Conservation (phyloP, 768 basidiomycete genomes). For the Hericium coralloides region DNA sequence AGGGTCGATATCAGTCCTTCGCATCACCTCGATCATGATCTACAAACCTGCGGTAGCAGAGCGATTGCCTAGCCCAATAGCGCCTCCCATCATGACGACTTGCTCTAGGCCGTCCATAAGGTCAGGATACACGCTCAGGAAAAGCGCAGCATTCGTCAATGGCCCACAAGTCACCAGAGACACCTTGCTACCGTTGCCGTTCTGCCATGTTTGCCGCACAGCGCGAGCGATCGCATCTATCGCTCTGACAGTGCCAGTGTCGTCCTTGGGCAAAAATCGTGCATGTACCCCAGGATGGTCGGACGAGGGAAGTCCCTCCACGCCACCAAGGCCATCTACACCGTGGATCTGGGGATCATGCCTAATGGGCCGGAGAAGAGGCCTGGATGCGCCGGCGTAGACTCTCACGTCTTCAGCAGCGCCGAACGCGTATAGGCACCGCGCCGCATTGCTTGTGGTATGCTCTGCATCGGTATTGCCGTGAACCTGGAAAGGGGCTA, state of each 20-base stretch:
- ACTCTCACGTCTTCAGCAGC: constrained; percentile 50
- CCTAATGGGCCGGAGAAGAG: constrained; percentile 51
- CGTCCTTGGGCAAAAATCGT: constrained; percentile 23
- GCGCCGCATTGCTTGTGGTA: constrained; percentile 66
- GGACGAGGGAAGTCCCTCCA: constrained; percentile 58
- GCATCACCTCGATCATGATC: constrained; percentile 5
- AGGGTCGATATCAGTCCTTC: background rate
- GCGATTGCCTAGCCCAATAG: constrained; percentile 74
- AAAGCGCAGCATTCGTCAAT: constrained; percentile 65
- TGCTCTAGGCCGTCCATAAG: constrained; percentile 50
- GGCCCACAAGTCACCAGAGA: constrained; percentile 73
- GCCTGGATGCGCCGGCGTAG: constrained; percentile 61
- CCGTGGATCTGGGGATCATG: constrained; percentile 80
- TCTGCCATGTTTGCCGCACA: constrained; percentile 47
- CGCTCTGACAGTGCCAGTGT: constrained; percentile 39
- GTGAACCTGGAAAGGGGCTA: constrained; percentile 45
- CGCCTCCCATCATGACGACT: constrained; percentile 90
- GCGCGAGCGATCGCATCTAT: constrained; percentile 59
- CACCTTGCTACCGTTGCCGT: constrained; percentile 50
- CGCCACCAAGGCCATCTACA: constrained; percentile 73
- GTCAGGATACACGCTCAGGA: constrained; percentile 35
- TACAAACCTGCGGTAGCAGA: constrained; percentile 61
- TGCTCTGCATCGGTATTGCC: constrained; percentile 62
- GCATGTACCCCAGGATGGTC: constrained; percentile 40
- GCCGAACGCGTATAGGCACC: constrained; percentile 68